Conservation (phyloP, 257 asterid species). For the Primulina eburnea region DNA sequence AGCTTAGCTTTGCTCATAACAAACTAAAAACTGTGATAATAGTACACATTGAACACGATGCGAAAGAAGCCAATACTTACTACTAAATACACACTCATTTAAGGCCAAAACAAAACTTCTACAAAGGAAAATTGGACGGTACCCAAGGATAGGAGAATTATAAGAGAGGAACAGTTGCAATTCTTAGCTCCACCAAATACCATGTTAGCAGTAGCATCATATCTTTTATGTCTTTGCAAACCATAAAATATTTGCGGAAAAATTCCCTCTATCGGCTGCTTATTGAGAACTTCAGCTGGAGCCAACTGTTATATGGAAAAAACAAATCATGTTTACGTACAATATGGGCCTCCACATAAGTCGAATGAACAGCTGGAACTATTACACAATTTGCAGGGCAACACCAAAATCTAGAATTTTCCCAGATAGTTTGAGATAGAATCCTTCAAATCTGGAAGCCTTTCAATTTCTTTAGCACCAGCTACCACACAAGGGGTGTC, state of each 20-base stretch:
- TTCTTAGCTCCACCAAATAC: background rate
- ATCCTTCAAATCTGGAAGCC: background rate
- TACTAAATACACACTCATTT: slow-evolving; percentile 23
- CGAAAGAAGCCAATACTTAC: slow-evolving; percentile 24
- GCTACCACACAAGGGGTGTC: background rate
- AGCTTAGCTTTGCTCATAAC: background rate
- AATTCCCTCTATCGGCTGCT: background rate
- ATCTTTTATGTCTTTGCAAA: background rate
- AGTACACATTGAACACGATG: slow-evolving; percentile 33
- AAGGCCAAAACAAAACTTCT: slow-evolving; percentile 26
- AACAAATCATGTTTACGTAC: background rate
- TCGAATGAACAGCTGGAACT: background rate
- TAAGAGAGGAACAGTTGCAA: background rate
- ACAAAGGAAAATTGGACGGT: slow-evolving; percentile 30
- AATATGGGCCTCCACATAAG: background rate
- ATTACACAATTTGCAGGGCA: background rate
- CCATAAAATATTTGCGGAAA: background rate
- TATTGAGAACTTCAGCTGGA: slow-evolving; percentile 8
- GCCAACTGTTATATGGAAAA: background rate
- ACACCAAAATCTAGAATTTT: background rate
- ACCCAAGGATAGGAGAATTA: background rate
- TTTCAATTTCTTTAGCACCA: background rate
- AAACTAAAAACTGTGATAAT: slow-evolving; percentile 20
- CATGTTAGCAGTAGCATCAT: background rate
- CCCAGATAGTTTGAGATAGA: background rate